Base-by-base conservation (phyloP, 176 grass and related monocot genomes). In the Olyra latifolia region DNA sequence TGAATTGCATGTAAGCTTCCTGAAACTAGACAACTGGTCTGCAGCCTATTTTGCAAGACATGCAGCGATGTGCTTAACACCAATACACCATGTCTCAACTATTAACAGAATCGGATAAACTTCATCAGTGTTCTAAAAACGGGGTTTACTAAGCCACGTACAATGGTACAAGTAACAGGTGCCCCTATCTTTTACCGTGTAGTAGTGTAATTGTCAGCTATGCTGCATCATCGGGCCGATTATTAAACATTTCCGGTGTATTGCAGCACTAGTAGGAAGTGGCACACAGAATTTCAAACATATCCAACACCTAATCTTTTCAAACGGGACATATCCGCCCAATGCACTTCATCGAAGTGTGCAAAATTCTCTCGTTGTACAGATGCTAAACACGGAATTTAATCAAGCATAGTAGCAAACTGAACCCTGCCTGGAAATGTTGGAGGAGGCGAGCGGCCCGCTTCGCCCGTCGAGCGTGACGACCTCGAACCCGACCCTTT, bases 401-500 rank as follows among this genome's bases (percentile, higher is more conserved):
- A 75, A 75, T 59, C 52, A 70, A 52, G 44, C 56, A 68, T 41
- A 14, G 38, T 7, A 52, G 32, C 19, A 48, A 71, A 20, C 45
- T 49, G 60, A 82, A 61, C 17, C 74, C 15, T 29, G 95, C 92
- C 90, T 91, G 52, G 82, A 91, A 70, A 93, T 42, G 56, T 82
- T 89, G 65, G 90, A 90, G 46, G 92, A 95, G 55, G 92, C 87
- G 16, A 99, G 88, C 14, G 75, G 84, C 19, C 92, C 88, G 23
- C 41, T 83, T 85, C 81, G 61, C 27, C 92, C 92, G 43, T 98
- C 90, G 7, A 98, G 82, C 42, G 88, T 89, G 41, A 93, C 86
- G 35, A 95, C 90, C 87, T 99, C 90, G 78, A 99, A 95, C 43
- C 92, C 96, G 19, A 93, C 79, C 78, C 92, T 87, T 32, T 95